A percentile compares a stretch with the other conserved stretches of the same genome.
phyloP scores from a whole-genome alignment of 768 basidiomycete genomes.

The Trametes meyenii region DNA sequence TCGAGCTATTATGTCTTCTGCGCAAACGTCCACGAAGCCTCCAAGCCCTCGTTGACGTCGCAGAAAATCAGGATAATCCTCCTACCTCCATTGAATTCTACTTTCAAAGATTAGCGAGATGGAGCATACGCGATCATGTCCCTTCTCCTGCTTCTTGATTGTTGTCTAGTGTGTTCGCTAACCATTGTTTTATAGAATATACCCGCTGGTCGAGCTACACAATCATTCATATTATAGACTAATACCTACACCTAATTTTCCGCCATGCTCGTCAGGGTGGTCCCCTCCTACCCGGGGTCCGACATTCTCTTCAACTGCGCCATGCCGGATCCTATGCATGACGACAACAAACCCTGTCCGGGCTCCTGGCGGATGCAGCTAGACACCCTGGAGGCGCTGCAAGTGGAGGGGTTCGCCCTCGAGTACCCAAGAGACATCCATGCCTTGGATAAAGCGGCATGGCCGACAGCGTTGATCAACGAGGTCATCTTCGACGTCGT shows the following conservation, averaged over 20 bases:
- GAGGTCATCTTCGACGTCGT: slow-evolving; percentile 67
- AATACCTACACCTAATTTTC: slow-evolving; percentile 7
- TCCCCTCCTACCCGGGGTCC: slow-evolving; percentile 46
- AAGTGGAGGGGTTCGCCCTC: slow-evolving; percentile 47
- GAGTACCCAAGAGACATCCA: slow-evolving; percentile 55
- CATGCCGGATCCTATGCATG: slow-evolving; percentile 43
- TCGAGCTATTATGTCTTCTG: no score
- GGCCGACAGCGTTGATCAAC: slow-evolving; percentile 54
- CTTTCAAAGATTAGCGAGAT: neutral
- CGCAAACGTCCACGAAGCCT: no score
- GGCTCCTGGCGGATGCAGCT: slow-evolving; percentile 15
- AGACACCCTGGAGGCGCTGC: slow-evolving; percentile 32
- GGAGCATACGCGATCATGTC: neutral
- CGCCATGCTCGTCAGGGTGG: slow-evolving; percentile 62
- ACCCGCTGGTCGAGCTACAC: slow-evolving; percentile 11
- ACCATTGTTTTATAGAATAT: slow-evolving; percentile 6
- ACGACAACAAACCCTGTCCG: slow-evolving; percentile 11
- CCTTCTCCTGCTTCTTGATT: no score
- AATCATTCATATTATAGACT: slow-evolving; percentile 12
- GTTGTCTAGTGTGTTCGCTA: no score
- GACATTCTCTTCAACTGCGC: slow-evolving; percentile 61
- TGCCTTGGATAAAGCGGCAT: slow-evolving; percentile 62
- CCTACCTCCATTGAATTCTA: neutral
- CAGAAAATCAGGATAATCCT: no score
- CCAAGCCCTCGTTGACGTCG: no score